Evolutionary conservation across 805 yeast genomes (phyloP), one percentile per base, ranked within the genome.

Genomic region (Candida mattraensis): DNA sequence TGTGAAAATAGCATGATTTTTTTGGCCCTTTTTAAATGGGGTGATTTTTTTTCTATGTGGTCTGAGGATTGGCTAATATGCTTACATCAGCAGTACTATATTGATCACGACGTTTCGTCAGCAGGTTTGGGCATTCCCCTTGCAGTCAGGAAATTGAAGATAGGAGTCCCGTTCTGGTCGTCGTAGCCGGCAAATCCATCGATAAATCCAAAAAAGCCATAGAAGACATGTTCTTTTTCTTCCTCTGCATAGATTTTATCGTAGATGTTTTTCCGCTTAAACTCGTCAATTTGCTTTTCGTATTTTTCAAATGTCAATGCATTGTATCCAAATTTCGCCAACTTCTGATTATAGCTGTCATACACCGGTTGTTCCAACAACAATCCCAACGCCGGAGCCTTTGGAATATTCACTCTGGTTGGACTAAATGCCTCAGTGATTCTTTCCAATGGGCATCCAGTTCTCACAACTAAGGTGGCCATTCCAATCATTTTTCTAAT

Each of bases 401-500:
- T 93, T 37, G 99, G 99, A 46, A 93, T 85, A 54, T 89, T 88
- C 44, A 93, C 74, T 53, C 81, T 85, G 24, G 74, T 74, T 2
- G 77, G 70, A 5, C 79, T 78, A 57, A 87, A 93, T 3, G 95
- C 85, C 51, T 87, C 86, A 7, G 66, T 56, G 44, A 93, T 85
- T 51, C 95, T 77, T 17, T 74, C 73, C 20, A 76, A 55, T 3
- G 97, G 95, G 54, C 89, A 79, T 8, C 95, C 93, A 13, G 93
- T 80, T 55, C 99, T 75, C 15, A 91, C 80, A 12, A 85, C 78
- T 39, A 91, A 69, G 0, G 89, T 77, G 1, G 95, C 95, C 94
- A 91, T 83, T 15, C 96, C 91, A 41, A 93, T 87, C 98, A 93
- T 93, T 59, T 93, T 93, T 58, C 99, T 80, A 56, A 93, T 93